Conservation (phyloP, 1,139 yeast species). For the Pichia sp. region DNA sequence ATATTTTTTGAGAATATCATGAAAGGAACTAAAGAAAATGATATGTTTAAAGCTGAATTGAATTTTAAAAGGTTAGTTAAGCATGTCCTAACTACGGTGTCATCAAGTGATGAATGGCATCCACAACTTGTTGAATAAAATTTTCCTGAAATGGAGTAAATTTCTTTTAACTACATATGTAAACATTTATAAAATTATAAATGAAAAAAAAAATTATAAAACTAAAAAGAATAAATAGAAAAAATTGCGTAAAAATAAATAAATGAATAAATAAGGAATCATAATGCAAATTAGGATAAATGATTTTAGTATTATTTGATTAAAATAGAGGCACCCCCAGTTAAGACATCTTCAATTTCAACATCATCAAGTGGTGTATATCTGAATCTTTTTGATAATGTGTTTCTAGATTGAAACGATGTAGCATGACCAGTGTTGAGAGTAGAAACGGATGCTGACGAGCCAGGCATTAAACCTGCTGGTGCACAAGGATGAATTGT, state of each 20-base stretch:
- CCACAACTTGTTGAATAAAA: background rate
- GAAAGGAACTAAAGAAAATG: constrained; percentile 19
- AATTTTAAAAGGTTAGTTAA: constrained; percentile 15
- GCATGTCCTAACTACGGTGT: constrained; percentile 2
- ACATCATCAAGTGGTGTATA: constrained; percentile 51
- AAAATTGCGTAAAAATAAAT: too few species aligned
- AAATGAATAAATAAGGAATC: constrained; percentile 2
- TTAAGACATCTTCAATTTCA: constrained; percentile 68
- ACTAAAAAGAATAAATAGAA: too few species aligned
- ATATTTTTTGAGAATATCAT: constrained; percentile 25
- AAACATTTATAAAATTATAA: background rate
- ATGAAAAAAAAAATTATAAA: background rate
- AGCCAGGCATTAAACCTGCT: constrained; percentile 42
- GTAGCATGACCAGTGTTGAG: constrained; percentile 29
- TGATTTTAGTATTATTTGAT: constrained; percentile 11
- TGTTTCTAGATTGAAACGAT: constrained; percentile 42
- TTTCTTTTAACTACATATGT: background rate
- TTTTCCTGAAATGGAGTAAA: too few species aligned
- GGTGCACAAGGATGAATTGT: constrained; percentile 49
- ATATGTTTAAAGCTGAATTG: constrained; percentile 12
- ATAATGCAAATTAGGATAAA: background rate
- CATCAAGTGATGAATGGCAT: background rate
- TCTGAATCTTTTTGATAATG: constrained; percentile 66
- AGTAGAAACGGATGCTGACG: constrained; percentile 30
- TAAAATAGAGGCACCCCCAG: constrained; percentile 63